Evolutionary conservation across 2,329 filamentous ascomycete species (phyloP), one percentile per base, ranked within the genome.

Genomic region (Metarhizium rileyi): DNA sequence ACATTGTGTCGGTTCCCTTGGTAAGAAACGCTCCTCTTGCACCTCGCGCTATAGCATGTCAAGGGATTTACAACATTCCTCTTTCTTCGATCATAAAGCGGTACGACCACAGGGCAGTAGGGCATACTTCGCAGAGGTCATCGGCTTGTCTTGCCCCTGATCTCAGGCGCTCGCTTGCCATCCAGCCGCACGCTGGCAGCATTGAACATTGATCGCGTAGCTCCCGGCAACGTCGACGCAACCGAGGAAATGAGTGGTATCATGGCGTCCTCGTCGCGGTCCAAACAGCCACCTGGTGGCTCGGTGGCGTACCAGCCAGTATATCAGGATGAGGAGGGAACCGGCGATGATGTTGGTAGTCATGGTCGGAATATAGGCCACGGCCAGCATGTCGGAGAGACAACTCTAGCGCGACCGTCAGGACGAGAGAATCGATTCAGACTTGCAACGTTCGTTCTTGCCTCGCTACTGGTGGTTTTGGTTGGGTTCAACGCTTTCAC

Each of bases 401-500:
- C 33, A 3, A 5, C 3, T n/a, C 20, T 6, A 8, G 10, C 27
- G 44, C 53, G 42, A 52, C 56, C 28, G 28, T 46, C 54, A 53
- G 45, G 50, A 3, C 50, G 61, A 18, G 59, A 59, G 46, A 58
- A 58, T 28, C 61, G 58, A 38, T 65, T 63, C 47, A 59, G 63
- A 33, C 57, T 57, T 27, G 60, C 62, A n/a, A 58, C 59, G 41
- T 52, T 65, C 23, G 51, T 61, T 50, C 58, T 70, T 8, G 63
- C 66, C 4, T 58, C 59, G 7, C 59, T 64, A 43, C 56, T 70
- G 9, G 54, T 70, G 44, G 35, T 70, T n/a, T 63, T 70, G 7
- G 57, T 70, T 16, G 66, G 60, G 10, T 58, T 62, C 40, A 69
- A 67, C 35, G 57, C 70, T 42, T 69, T 66, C 52, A 56, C 64